Conservation (phyloP, 305 asterid species). For the Salvia sclarea region DNA sequence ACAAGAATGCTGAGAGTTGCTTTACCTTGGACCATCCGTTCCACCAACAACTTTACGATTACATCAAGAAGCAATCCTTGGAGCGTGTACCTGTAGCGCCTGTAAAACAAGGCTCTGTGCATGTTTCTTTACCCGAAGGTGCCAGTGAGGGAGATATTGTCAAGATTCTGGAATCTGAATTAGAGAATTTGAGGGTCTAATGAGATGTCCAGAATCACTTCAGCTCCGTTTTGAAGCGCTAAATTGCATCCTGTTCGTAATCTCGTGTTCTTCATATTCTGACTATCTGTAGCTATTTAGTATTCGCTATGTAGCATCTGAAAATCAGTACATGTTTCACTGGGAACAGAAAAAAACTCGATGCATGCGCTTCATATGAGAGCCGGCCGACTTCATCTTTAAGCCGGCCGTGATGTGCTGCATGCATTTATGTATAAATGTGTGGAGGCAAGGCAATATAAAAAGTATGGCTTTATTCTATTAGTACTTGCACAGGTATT, state of each 20-base stretch:
- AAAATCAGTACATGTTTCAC: slow-evolving; percentile 24
- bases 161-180: slow-evolving; percentile 61
- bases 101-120: slow-evolving; percentile 72
- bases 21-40: slow-evolving; percentile 83
- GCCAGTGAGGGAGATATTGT: slow-evolving; percentile 62
- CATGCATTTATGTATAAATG: slow-evolving; percentile 32
- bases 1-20: slow-evolving; percentile 43
- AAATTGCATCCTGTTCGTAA: slow-evolving; percentile 15
- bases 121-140: slow-evolving; percentile 67
- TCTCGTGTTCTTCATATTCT: slow-evolving; percentile 21
- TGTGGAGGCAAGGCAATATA: slow-evolving; percentile 29
- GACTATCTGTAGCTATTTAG: slow-evolving; percentile 25
- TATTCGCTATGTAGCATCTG: slow-evolving; percentile 31
- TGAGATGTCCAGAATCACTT: slow-evolving; percentile 31
- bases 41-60: slow-evolving; percentile 69
- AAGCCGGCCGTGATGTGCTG: slow-evolving; percentile 8
- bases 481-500: neutral
- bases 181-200: slow-evolving; percentile 49
- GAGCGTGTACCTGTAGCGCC: slow-evolving; percentile 41
- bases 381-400: slow-evolving; percentile 8
- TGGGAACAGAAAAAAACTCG: slow-evolving; percentile 6
- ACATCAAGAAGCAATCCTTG: slow-evolving; percentile 62
- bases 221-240: slow-evolving; percentile 32
- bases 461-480: slow-evolving; percentile 23
- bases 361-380: slow-evolving; percentile 18